These are phyloP conservation scores for Paecilomyces dactylethromorphus DNA, from an alignment of 2,329 filamentous ascomycete species.

Conservation along the genomic window DNA sequence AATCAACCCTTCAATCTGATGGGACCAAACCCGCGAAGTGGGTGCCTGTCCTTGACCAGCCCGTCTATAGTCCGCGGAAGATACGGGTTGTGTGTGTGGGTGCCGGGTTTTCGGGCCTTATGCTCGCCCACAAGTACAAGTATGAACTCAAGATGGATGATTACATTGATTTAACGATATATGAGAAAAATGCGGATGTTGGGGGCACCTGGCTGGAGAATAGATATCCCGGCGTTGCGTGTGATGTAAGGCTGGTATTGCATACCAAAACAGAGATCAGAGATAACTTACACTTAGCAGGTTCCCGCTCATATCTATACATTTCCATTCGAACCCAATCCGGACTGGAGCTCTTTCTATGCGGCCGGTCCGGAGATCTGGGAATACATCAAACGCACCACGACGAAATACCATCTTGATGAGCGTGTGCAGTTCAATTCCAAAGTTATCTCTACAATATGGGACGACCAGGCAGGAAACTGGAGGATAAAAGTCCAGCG, in stretches of 20 bases:
- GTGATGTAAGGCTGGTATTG: conserved; percentile 12
- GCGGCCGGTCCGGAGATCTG: conserved; percentile 35
- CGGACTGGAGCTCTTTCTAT: conserved; percentile 38
- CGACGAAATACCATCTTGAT: conserved; percentile 34
- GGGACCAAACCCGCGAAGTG: neutral
- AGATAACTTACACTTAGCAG: conserved; percentile 1
- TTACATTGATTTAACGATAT: conserved; percentile 18
- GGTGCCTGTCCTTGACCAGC: neutral
- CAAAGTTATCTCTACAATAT: conserved; percentile 31
- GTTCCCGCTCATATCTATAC: conserved; percentile 32
- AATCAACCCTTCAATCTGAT: neutral
- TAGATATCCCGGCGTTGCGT: conserved; percentile 31
- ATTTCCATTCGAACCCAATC: conserved; percentile 38
- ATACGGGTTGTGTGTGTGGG: conserved; percentile 18
- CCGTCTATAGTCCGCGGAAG: conserved; percentile 5
- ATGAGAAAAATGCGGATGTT: conserved; percentile 22
- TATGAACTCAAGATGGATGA: conserved; percentile 22
- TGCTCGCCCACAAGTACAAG: conserved; percentile 33
- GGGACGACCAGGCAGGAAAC: conserved; percentile 21
- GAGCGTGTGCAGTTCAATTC: conserved; percentile 31
- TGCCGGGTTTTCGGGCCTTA: conserved; percentile 27
- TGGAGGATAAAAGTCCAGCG: conserved; percentile 15
- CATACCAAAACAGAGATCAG: neutral
- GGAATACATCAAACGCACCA: conserved; percentile 36
- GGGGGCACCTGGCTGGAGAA: conserved; percentile 29